Evolutionary conservation across 2,329 filamentous ascomycete species (phyloP).

Genomic region (Tolypocladium amazonense): DNA sequence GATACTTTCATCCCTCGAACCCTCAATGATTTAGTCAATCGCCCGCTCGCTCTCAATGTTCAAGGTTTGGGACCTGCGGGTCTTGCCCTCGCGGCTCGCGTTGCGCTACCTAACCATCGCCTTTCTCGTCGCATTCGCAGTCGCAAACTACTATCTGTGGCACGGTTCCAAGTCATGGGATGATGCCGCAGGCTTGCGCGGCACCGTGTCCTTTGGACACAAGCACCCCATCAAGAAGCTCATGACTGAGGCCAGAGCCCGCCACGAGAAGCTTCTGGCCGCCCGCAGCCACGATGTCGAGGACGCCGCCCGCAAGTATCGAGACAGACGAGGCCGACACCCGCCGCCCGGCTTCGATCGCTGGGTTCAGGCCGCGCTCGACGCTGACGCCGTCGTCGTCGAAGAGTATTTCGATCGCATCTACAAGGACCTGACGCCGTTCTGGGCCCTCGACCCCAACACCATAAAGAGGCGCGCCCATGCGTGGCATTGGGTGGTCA

Average conservation of each 20-base stretch:
- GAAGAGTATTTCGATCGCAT: slow-evolving; percentile 57
- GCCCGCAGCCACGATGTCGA: slow-evolving; percentile 36
- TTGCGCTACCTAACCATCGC: slow-evolving; percentile 17
- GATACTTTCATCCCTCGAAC: neutral
- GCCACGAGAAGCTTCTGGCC: slow-evolving; percentile 29
- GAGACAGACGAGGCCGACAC: slow-evolving; percentile 44
- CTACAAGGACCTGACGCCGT: slow-evolving; percentile 50
- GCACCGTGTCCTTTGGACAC: slow-evolving; percentile 11
- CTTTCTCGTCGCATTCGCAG: slow-evolving; percentile 11
- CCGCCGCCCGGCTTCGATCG: slow-evolving; percentile 53
- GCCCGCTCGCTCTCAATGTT: neutral
- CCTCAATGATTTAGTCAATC: neutral
- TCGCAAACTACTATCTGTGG: slow-evolving; percentile 22
- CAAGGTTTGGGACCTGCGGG: slow-evolving; percentile 1
- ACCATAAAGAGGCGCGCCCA: slow-evolving; percentile 27
- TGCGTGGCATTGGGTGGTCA: slow-evolving; percentile 34
- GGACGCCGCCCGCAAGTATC: slow-evolving; percentile 44
- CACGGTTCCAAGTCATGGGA: slow-evolving; percentile 15
- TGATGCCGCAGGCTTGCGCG: slow-evolving; percentile 7
- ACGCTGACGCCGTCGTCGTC: slow-evolving; percentile 43
- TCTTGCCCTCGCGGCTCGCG: slow-evolving; percentile 16
- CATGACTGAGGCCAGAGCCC: slow-evolving; percentile 32
- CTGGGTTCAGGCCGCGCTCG: slow-evolving; percentile 45
- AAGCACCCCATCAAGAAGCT: slow-evolving; percentile 41
- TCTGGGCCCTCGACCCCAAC: slow-evolving; percentile 42